Base-by-base conservation (phyloP, 2,329 filamentous ascomycete genomes). In the Trichoderma endophyticum region DNA sequence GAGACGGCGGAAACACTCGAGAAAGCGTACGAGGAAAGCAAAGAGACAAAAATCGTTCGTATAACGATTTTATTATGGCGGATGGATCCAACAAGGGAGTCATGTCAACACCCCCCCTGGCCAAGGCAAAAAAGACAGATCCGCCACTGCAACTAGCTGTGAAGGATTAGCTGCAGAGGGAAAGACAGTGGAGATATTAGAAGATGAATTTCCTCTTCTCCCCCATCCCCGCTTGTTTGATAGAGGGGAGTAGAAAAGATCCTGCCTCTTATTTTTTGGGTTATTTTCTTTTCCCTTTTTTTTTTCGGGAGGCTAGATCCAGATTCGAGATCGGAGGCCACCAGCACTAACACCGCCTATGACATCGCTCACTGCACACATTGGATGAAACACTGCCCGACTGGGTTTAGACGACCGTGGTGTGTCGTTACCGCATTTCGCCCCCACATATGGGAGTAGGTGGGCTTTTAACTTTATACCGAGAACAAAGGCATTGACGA, bases 301-400 rank as follows among this genome's bases (percentile, higher is more conserved):
- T 30, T 30, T 48, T 30, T 39, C 24, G 9, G n/a, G 26, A 15
- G 14, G 28, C 57, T 36, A 61, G 39, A 57, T 54, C 48, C 30
- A 62, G 67, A 70, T 62, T 70, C 24, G 30, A 70, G 67, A 70
- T 70, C 67, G 39, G 66, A 62, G 54, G 39, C 21, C 39, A 21
- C 57, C 67, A 70, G n/a, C 57, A 62, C 67, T 62, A 36, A 26
- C 26, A 48, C 26, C 26, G 34, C 15, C 9, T 11, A 65, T 32
- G 65, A 60, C 65, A 68, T 48, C 30, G 51, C 61, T 9, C 21
- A 36, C 30, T 28, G 30, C 61, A 63, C 28, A n/a, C 48, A 43
- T 26, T 59, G 4, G 28, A 43, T 24, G 32, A 48, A 69, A 34
- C n/a, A 69, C 43, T 48, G 4, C 65, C 65, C 54, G 28, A 34